These are phyloP conservation scores for Myriosclerotinia scirpicola DNA, from an alignment of 2,329 filamentous ascomycete genomes.

Conservation along the genomic window DNA sequence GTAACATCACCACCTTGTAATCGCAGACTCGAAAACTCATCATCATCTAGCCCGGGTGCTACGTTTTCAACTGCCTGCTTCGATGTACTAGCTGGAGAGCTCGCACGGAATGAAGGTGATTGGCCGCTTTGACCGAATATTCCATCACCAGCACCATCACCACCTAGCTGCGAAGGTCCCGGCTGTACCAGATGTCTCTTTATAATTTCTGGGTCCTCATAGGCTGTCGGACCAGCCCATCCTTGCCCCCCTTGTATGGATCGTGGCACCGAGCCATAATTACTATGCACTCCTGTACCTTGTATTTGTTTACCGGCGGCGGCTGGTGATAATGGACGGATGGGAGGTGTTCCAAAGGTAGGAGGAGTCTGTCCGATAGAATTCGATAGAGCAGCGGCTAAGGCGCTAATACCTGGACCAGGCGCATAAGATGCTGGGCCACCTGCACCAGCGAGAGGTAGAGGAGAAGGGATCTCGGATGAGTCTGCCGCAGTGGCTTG, in stretches of 20 bases:
- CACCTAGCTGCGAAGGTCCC: conserved; percentile 47
- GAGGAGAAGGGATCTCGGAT: conserved; percentile 55
- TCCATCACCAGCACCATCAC: conserved; percentile 30
- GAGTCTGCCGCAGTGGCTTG: conserved; percentile 43
- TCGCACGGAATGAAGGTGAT: conserved; percentile 42
- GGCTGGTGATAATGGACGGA: conserved; percentile 57
- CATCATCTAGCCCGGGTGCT: conserved; percentile 53
- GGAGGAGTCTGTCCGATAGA: conserved; percentile 70
- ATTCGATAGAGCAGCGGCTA: conserved; percentile 82
- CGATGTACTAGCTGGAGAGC: conserved; percentile 39
- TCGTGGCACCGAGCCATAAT: conserved; percentile 76
- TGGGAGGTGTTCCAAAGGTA: conserved; percentile 65
- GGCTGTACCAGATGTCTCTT: conserved; percentile 83
- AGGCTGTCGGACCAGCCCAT: conserved; percentile 56
- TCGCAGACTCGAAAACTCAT: conserved; percentile 90
- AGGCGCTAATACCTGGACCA: conserved; percentile 81
- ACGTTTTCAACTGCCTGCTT: conserved; percentile 40
- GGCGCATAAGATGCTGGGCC: conserved; percentile 58
- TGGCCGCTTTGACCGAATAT: conserved; percentile 37
- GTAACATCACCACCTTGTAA: conserved; percentile 95
- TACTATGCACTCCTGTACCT: conserved; percentile 57
- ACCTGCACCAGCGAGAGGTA: conserved; percentile 51
- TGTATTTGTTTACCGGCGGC: conserved; percentile 45
- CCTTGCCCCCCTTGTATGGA: conserved; percentile 44
- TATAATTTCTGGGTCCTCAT: conserved; percentile 89